phyloP scores from a whole-genome alignment of 2,329 filamentous ascomycete genomes.

The Penicillium sp. region DNA sequence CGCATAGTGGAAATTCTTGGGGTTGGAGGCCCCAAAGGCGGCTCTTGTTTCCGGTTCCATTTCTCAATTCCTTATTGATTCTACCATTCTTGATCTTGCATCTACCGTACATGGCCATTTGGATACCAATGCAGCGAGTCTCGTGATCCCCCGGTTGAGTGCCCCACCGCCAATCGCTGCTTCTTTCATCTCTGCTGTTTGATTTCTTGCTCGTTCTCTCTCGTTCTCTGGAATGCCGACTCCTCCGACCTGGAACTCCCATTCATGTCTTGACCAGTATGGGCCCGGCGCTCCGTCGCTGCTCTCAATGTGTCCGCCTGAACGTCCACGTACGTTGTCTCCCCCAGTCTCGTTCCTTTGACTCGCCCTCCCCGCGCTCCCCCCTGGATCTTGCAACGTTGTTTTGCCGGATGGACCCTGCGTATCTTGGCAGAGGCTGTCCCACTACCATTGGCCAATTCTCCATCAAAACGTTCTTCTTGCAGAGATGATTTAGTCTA shows the following conservation, averaged over 20 bases:
- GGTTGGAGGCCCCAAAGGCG: too few species aligned
- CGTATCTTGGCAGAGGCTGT: too few species aligned
- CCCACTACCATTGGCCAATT: not conserved
- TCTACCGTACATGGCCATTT: not conserved
- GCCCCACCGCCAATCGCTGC: not conserved
- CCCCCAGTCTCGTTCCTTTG: not conserved
- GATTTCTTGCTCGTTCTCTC: too few species aligned
- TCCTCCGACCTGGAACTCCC: slow-evolving; percentile 1
- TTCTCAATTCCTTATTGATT: not conserved
- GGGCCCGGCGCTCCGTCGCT: slow-evolving; percentile 32
- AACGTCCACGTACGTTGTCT: slow-evolving; percentile 13
- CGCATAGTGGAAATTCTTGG: slow-evolving; percentile 12
- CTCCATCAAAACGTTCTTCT: too few species aligned
- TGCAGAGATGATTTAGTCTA: too few species aligned
- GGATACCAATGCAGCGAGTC: not conserved
- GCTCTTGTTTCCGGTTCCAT: not conserved
- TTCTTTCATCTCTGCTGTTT: not conserved
- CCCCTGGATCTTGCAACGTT: too few species aligned
- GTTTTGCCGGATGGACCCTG: too few species aligned
- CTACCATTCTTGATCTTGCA: too few species aligned
- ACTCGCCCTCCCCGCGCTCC: not conserved
- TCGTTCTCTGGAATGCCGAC: too few species aligned
- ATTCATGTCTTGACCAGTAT: slow-evolving; percentile 22
- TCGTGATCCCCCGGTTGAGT: too few species aligned
- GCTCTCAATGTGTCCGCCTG: slow-evolving; percentile 26